These are phyloP conservation scores for Thalia dealbata DNA, from an alignment of 176 grass and related monocot genomes.

Conservation along the genomic window DNA sequence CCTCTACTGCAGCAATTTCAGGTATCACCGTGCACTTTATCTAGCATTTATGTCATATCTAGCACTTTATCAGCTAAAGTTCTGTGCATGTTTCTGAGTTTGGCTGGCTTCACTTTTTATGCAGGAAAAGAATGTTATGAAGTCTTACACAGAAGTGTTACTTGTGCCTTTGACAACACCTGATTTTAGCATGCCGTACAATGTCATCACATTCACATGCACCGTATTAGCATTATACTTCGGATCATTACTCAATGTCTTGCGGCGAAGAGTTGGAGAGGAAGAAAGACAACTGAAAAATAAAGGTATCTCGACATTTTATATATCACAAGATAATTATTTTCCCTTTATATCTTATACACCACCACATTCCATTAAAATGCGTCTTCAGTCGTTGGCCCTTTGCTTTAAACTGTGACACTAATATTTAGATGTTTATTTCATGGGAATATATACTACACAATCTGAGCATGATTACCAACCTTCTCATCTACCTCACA, in stretches of 20 bases:
- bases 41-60: not conserved
- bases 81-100: not conserved
- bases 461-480: too few relatives aligned
- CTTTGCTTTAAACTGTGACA: too few relatives aligned
- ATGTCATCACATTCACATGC: slow-evolving; percentile 98
- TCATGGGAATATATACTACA: too few relatives aligned
- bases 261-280: slow-evolving; percentile 69
- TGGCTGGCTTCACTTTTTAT: slow-evolving; percentile 13
- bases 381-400: too few relatives aligned
- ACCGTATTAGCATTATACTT: slow-evolving; percentile 93
- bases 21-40: slow-evolving; percentile 32
- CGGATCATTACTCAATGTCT: slow-evolving; percentile 77
- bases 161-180: slow-evolving; percentile 96
- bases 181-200: slow-evolving; percentile 99
- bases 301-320: slow-evolving; percentile 33
- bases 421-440: too few relatives aligned
- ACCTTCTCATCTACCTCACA: too few relatives aligned
- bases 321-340: not conserved
- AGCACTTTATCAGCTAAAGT: not conserved
- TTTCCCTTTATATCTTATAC: not conserved
- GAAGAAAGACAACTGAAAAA: slow-evolving; percentile 69
- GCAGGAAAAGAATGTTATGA: slow-evolving; percentile 66
- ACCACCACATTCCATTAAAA: not conserved
- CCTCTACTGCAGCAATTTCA: slow-evolving; percentile 56
- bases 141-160: slow-evolving; percentile 87